phyloP scores from a whole-genome alignment of 768 basidiomycete genomes.

The Rhizopogon vinicolor region DNA sequence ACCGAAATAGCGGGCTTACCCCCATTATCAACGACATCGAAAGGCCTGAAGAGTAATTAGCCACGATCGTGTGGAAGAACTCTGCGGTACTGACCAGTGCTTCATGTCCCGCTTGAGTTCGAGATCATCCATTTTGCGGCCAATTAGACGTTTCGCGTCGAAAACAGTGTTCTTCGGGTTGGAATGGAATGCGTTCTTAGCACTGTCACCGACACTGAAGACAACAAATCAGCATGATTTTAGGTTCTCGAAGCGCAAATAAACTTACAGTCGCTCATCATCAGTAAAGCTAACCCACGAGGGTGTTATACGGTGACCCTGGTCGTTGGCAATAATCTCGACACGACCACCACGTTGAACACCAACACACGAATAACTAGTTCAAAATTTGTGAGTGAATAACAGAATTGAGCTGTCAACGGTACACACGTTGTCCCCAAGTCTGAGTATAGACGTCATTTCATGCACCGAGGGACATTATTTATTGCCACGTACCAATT shows the following conservation, averaged over 20 bases:
- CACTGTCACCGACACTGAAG: slow-evolving; percentile 79
- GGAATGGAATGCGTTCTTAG: slow-evolving; percentile 92
- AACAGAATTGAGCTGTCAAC: not conserved
- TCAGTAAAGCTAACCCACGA: slow-evolving; percentile 83
- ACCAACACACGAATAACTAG: slow-evolving; percentile 93
- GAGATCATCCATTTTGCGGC: slow-evolving; percentile 75
- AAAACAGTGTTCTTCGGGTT: slow-evolving; percentile 95
- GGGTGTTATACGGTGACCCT: slow-evolving; percentile 85
- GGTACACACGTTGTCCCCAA: slow-evolving; percentile 79
- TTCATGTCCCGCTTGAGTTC: slow-evolving; percentile 82
- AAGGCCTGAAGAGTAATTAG: slow-evolving; percentile 39
- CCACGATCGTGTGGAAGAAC: not conserved
- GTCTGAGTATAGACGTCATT: slow-evolving; percentile 42
- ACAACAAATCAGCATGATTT: not conserved
- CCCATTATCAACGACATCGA: slow-evolving; percentile 71
- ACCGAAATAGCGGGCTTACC: slow-evolving; percentile 82
- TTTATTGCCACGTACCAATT: slow-evolving; percentile 56
- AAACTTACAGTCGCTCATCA: slow-evolving; percentile 60
- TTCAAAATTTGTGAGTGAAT: slow-evolving; percentile 11
- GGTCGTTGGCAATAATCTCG: slow-evolving; percentile 88
- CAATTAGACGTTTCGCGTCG: slow-evolving; percentile 94
- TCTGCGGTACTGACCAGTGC: slow-evolving; percentile 51
- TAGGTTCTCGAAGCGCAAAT: not conserved
- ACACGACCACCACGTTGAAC: slow-evolving; percentile 83
- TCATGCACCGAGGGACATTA: not conserved